These are phyloP conservation scores for Talaromyces sp. DNA, from an alignment of 2,329 filamentous ascomycete species.

Conservation along the genomic window DNA sequence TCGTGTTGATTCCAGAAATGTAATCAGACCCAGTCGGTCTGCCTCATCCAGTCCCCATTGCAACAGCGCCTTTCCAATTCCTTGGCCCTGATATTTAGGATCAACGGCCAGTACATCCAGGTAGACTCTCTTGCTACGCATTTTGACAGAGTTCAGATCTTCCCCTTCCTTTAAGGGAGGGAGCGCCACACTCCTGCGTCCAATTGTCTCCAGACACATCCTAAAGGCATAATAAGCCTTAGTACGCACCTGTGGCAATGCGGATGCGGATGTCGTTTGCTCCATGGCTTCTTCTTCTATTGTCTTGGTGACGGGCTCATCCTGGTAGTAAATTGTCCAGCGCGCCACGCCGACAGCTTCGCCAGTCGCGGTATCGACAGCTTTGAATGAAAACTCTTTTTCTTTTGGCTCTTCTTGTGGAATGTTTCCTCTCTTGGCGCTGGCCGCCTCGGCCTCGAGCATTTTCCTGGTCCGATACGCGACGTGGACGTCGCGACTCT, in stretches of 20 bases:
- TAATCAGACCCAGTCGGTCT: conserved; percentile 28
- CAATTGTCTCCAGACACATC: neutral
- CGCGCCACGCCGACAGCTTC: conserved; percentile 4
- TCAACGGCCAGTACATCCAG: conserved; percentile 8
- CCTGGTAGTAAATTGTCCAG: conserved; percentile 9
- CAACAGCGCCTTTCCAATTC: conserved; percentile 33
- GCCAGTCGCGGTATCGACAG: conserved; percentile 7
- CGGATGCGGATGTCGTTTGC: neutral
- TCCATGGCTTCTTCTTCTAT: conserved; percentile 5
- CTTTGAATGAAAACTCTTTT: conserved; percentile 4
- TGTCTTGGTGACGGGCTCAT: conserved; percentile 6
- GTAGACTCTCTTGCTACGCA: conserved; percentile 7
- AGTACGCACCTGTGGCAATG: conserved; percentile 3
- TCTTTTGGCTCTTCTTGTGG: neutral
- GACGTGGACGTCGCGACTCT: neutral
- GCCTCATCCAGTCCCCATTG: conserved; percentile 26
- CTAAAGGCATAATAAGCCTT: neutral
- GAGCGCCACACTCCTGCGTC: neutral
- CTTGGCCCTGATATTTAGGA: conserved; percentile 29
- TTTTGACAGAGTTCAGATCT: neutral
- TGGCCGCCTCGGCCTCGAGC: neutral
- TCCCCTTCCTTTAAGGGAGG: neutral
- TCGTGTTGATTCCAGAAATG: conserved; percentile 33
- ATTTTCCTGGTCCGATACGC: neutral
- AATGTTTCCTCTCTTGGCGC: neutral